Percentiles rank a stretch among this genome's conserved stretches.
Evolutionary conservation across 2,329 filamentous ascomycete genomes (phyloP).

Genomic region (Aspergillus fischeri): DNA sequence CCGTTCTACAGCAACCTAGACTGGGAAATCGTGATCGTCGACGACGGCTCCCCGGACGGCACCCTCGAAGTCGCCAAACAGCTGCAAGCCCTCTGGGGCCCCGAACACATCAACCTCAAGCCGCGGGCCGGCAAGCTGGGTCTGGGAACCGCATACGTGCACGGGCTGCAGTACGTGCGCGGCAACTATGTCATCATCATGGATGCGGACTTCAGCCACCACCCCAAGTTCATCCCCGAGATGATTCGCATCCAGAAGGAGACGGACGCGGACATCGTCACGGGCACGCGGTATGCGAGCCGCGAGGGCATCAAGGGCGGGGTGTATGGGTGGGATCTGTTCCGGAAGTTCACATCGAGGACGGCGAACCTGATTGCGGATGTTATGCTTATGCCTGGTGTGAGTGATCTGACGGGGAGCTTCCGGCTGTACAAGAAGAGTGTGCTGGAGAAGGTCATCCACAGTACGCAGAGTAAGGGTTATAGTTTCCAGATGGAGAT

Average conservation of each 20-base stretch:
- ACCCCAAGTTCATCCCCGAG: slow-evolving; percentile 95
- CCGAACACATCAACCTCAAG: slow-evolving; percentile 75
- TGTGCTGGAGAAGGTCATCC: slow-evolving; percentile 85
- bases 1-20: slow-evolving; percentile 68
- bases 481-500: slow-evolving; percentile 99
- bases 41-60: slow-evolving; percentile 95
- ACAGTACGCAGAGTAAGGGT: slow-evolving; percentile 88
- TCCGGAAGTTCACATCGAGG: slow-evolving; percentile 68
- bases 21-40: slow-evolving; percentile 97
- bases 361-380: slow-evolving; percentile 93
- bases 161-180: slow-evolving; percentile 82
- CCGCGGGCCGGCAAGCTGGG: slow-evolving; percentile 91
- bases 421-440: slow-evolving; percentile 92
- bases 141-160: slow-evolving; percentile 94
- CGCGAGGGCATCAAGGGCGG: slow-evolving; percentile 61
- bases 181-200: slow-evolving; percentile 99
- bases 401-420: slow-evolving; percentile 91
- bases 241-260: slow-evolving; percentile 82
- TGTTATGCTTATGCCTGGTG: slow-evolving; percentile 85
- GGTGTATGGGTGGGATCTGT: slow-evolving; percentile 95
- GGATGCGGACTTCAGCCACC: slow-evolving; percentile 99
- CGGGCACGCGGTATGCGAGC: slow-evolving; percentile 88
- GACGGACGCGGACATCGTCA: slow-evolving; percentile 90
- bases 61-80: slow-evolving; percentile 88
- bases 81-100: slow-evolving; percentile 76